phyloP scores from a whole-genome alignment of 2,329 filamentous ascomycete species.

The Alternaria triticina region DNA sequence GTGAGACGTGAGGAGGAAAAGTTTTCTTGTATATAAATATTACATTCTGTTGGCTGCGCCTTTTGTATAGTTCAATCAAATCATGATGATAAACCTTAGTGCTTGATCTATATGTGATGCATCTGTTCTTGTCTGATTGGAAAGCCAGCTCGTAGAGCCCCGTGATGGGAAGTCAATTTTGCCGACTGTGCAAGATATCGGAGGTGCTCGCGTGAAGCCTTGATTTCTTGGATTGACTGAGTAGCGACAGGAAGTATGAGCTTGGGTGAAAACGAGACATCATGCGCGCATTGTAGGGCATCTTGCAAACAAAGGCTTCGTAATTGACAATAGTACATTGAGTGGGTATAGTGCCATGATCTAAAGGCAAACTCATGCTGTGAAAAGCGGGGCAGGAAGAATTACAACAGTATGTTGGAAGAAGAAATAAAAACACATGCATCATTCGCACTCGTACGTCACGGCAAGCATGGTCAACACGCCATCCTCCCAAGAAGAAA shows the following conservation, averaged over 20 bases:
- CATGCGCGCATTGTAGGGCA: not conserved
- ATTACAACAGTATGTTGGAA: not conserved
- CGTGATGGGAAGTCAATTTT: not conserved
- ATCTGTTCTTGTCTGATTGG: not conserved
- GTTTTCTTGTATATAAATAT: constrained; percentile 4
- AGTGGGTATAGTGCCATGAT: constrained; percentile 16
- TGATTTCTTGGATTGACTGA: rapidly evolving
- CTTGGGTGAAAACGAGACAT: not conserved
- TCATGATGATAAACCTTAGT: not conserved
- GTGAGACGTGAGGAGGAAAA: not conserved
- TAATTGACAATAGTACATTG: not conserved
- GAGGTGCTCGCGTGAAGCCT: not conserved
- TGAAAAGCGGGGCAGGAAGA: not conserved
- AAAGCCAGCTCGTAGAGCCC: not conserved
- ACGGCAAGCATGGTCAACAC: not conserved
- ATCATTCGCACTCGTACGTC: not conserved
- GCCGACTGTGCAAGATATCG: not conserved
- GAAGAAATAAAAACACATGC: not conserved
- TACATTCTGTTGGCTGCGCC: constrained; percentile 4
- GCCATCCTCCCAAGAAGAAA: not conserved
- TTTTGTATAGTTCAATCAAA: not conserved
- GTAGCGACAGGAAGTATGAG: not conserved
- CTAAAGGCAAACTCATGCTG: not conserved
- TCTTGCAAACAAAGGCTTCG: not conserved
- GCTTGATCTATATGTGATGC: not conserved